Conservation (phyloP, 2,329 filamentous ascomycete genomes). For the Sporothrix dimorphospora region DNA sequence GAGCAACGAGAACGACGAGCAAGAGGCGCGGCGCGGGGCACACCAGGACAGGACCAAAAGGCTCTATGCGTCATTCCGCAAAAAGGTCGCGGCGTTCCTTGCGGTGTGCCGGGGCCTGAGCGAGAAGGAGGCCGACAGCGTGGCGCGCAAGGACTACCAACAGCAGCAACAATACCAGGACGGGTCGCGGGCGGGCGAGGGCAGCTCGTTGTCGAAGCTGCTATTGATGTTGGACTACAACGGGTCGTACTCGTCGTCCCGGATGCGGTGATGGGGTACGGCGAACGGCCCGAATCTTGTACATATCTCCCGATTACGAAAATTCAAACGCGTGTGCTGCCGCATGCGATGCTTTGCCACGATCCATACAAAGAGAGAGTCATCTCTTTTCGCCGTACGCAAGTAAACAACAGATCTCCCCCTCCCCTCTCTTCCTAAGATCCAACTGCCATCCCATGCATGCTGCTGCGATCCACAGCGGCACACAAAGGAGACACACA, state of each 20-base stretch:
- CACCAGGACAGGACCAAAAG: conserved; percentile 38
- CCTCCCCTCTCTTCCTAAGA: background rate
- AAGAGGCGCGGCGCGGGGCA: conserved; percentile 34
- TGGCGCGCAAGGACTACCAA: conserved; percentile 35
- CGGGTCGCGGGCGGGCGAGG: conserved; percentile 31
- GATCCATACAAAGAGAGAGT: background rate
- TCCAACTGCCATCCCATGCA: conserved; percentile 8
- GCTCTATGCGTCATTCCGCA: conserved; percentile 68
- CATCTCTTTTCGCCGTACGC: background rate
- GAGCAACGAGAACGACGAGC: background rate
- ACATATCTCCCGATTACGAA: background rate
- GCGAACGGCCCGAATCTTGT: background rate
- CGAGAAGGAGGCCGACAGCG: conserved; percentile 61
- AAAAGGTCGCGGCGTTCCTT: conserved; percentile 74
- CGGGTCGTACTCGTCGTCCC: conserved; percentile 26
- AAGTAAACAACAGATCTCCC: background rate
- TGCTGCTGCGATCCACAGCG: conserved; percentile 26
- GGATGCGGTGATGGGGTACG: background rate
- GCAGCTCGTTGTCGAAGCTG: conserved; percentile 36
- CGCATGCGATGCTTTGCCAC: background rate
- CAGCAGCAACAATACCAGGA: conserved; percentile 27
- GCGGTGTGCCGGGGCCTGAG: conserved; percentile 69
- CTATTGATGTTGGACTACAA: conserved; percentile 41
- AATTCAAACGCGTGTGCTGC: background rate
- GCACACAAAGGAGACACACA: background rate